Evolutionary conservation across 2,329 filamentous ascomycete genomes (phyloP).

Genomic region (Mycogone perniciosa): DNA sequence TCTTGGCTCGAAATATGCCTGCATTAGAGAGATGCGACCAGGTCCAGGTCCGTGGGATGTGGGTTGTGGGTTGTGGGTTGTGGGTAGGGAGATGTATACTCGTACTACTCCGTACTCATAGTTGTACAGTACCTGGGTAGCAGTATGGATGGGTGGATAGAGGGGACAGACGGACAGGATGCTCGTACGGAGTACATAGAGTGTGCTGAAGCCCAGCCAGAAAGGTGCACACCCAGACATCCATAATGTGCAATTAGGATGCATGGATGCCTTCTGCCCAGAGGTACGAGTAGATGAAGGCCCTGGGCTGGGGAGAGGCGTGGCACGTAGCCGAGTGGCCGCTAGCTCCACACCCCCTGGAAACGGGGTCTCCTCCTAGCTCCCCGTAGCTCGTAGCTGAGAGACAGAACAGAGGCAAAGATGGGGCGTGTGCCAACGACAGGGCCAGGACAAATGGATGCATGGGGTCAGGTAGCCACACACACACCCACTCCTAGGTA

Average conservation of each 20-base stretch:
- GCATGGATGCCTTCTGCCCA: too few species aligned
- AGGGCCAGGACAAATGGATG: background rate
- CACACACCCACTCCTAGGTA: too few species aligned
- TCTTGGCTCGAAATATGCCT: constrained; percentile 19
- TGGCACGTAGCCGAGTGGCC: too few species aligned
- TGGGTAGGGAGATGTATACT: background rate
- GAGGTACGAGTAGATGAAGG: too few species aligned
- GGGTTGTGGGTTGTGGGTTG: constrained; percentile 1
- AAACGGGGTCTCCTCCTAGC: background rate
- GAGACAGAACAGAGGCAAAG: background rate
- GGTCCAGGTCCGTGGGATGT: constrained; percentile 9
- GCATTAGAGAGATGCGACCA: constrained; percentile 18
- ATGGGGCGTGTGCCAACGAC: background rate
- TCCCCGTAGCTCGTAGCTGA: background rate
- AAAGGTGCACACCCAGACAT: background rate
- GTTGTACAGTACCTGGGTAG: too few species aligned
- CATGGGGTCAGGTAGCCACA: too few species aligned
- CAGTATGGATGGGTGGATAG: too few species aligned
- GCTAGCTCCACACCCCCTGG: background rate
- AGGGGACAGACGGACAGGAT: background rate
- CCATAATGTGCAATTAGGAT: too few species aligned
- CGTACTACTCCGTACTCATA: too few species aligned
- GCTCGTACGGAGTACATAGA: too few species aligned
- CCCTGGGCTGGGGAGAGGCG: too few species aligned
- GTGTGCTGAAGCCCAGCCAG: background rate